A percentile compares a stretch with the other conserved stretches of the same genome.
Evolutionary conservation across 1,284 basidiomycete species (phyloP).

Genomic region (Ceratobasidium sp.): DNA sequence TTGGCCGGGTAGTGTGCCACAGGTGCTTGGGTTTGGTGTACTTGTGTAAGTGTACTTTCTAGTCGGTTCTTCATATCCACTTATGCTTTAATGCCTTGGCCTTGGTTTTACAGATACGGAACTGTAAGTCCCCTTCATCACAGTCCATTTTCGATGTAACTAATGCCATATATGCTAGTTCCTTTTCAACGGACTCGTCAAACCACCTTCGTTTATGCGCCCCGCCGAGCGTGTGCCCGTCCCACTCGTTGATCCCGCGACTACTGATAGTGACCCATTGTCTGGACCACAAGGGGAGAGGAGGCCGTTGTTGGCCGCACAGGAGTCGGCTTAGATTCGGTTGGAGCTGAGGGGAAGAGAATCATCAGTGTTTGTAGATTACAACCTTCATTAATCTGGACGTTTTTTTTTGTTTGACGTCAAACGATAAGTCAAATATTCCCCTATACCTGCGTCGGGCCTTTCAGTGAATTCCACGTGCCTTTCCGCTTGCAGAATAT

Average conservation of each 20-base stretch:
- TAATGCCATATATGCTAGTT: slow-evolving; percentile 62
- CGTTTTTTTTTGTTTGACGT: too few species aligned
- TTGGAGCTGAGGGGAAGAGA: not conserved
- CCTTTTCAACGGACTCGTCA: slow-evolving; percentile 81
- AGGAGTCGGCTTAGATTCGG: slow-evolving; percentile 21
- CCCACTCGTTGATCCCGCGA: slow-evolving; percentile 48
- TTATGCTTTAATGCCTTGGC: slow-evolving; percentile 28
- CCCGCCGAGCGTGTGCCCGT: slow-evolving; percentile 56
- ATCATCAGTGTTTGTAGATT: not conserved
- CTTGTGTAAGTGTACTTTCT: slow-evolving; percentile 79
- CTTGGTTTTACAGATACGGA: slow-evolving; percentile 50
- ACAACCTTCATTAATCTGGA: not conserved
- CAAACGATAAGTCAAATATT: too few species aligned
- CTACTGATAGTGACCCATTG: slow-evolving; percentile 37
- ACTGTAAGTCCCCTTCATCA: slow-evolving; percentile 49
- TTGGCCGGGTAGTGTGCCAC: slow-evolving; percentile 86
- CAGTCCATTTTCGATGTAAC: not conserved
- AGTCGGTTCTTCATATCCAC: not conserved
- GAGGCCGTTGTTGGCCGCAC: slow-evolving; percentile 18
- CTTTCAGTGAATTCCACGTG: too few species aligned
- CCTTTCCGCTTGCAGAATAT: too few species aligned
- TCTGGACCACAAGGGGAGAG: slow-evolving; percentile 34
- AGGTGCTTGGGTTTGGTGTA: slow-evolving; percentile 89
- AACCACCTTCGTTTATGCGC: slow-evolving; percentile 71
- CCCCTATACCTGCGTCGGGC: too few species aligned